Evolutionary conservation across 2,329 filamentous ascomycete genomes (phyloP), one percentile per base, ranked within the genome.

Genomic region (Shiraia sp.): DNA sequence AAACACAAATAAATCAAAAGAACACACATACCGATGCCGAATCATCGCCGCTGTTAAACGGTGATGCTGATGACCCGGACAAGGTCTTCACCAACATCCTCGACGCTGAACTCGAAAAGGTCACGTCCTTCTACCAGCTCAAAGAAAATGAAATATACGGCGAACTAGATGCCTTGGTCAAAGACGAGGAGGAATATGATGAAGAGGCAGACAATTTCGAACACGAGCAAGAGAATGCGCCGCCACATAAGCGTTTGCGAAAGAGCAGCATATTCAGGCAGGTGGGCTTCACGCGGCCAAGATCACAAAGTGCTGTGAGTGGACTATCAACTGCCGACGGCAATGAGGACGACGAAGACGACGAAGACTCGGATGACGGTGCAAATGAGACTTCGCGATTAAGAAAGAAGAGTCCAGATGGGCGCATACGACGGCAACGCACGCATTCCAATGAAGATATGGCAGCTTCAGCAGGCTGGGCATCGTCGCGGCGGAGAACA

Each of bases 51-150:
- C 80, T 99, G 28, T 85, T 99, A 45, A 75, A 78, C 46, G 77
- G 79, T 40, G 80, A 81, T 44, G 60, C 72, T 17, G 72, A 77
- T 32, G 86, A 95, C 45, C 86, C 90, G 10, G 91, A 97, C 66
- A 79, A 82, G 27, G 79, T 91, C 45, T 99, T 99, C 67, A 79
- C 80, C 52, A 84, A 84, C 51, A 85, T 90, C 28, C 80, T 99
- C 13, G 90, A 95, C 61, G 80, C 87, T 29, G 93, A 99, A 69
- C 75, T 99, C 36, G 91, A 97, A 63, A 97, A 97, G 76, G 90
- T 99, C 47, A 87, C 83, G 60, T 87, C 86, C 0, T 99, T 99
- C 69, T 97, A 93, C 70, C 80, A 85, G 49, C 73, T 89, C 47
- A 99, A 99, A 70, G 91, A 99, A 71, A 77, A 82, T 16, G 92